Evolutionary conservation across 2,329 filamentous ascomycete genomes (phyloP).

Genomic region (Stylonectria norvegica): DNA sequence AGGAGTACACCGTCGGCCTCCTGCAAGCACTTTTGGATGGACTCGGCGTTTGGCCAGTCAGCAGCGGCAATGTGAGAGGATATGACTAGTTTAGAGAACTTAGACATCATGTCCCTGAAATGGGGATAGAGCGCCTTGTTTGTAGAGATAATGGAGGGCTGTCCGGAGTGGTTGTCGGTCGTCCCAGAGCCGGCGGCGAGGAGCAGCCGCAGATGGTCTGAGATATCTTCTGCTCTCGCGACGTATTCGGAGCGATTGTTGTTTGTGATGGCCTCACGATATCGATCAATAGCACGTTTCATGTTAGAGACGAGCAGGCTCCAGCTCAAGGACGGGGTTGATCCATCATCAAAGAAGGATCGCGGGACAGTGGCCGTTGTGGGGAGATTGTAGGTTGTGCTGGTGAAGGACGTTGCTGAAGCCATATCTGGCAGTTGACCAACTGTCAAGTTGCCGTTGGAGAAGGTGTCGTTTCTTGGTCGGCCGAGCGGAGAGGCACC

Average conservation of each 20-base stretch:
- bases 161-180: constrained; percentile 97
- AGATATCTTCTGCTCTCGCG: constrained; percentile 92
- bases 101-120: constrained; percentile 99
- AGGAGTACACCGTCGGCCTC: constrained; percentile 96
- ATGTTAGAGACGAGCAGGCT: constrained; percentile 87
- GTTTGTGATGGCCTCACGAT: constrained; percentile 82
- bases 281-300: constrained; percentile 83
- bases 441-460: constrained; percentile 38
- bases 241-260: constrained; percentile 88
- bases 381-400: constrained; percentile 54
- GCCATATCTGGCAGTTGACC: constrained; percentile 50
- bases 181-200: constrained; percentile 95
- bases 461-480: constrained; percentile 54
- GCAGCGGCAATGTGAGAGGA: constrained; percentile 97
- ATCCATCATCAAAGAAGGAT: constrained; percentile 89
- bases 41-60: constrained; percentile 92
- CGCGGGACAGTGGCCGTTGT: constrained; percentile 63
- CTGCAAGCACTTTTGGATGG: constrained; percentile 89
- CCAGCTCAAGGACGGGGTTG: constrained; percentile 79
- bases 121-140: constrained; percentile 97
- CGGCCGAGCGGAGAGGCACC: constrained; percentile 59
- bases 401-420: constrained; percentile 61
- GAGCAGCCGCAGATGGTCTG: constrained; percentile 87
- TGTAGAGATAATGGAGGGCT: constrained; percentile 97
- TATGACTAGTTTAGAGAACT: constrained; percentile 97